phyloP scores from a whole-genome alignment of 176 grass and related monocot species.

The Alopecurus myosuroides region DNA sequence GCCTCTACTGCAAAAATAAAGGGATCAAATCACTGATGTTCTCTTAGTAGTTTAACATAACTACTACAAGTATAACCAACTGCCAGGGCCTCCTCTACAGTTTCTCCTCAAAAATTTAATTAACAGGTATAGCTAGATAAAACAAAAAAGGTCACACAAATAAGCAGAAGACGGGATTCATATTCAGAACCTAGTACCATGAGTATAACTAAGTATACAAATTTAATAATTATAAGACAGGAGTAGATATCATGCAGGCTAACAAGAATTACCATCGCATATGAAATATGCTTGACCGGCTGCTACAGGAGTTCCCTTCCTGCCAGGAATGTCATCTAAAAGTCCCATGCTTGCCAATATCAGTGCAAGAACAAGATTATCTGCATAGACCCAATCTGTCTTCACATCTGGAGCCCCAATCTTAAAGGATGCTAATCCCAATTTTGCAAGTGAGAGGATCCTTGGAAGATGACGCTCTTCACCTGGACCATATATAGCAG shows the following conservation, averaged over 20 bases:
- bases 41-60: neutral
- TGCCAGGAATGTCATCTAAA: slow-evolving; percentile 67
- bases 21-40: neutral
- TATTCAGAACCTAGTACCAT: neutral
- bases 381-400: slow-evolving; percentile 91
- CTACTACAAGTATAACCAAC: neutral
- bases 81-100: neutral
- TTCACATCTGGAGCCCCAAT: slow-evolving; percentile 71
- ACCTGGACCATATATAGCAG: slow-evolving; percentile 90
- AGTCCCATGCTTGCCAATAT: slow-evolving; percentile 83
- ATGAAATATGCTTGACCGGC: slow-evolving; percentile 95
- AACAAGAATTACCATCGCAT: slow-evolving; percentile 70
- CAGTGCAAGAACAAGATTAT: slow-evolving; percentile 93
- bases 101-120: neutral
- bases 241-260: neutral
- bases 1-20: neutral
- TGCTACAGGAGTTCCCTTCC: slow-evolving; percentile 63
- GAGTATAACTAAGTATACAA: neutral
- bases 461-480: slow-evolving; percentile 89
- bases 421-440: slow-evolving; percentile 71
- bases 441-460: slow-evolving; percentile 85
- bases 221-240: neutral
- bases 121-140: neutral
- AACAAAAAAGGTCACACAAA: neutral
- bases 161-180: neutral